Evolutionary conservation across 1,139 yeast genomes (phyloP), one percentile per base, ranked within the genome.

Genomic region (Blastobotrys proliferans): DNA sequence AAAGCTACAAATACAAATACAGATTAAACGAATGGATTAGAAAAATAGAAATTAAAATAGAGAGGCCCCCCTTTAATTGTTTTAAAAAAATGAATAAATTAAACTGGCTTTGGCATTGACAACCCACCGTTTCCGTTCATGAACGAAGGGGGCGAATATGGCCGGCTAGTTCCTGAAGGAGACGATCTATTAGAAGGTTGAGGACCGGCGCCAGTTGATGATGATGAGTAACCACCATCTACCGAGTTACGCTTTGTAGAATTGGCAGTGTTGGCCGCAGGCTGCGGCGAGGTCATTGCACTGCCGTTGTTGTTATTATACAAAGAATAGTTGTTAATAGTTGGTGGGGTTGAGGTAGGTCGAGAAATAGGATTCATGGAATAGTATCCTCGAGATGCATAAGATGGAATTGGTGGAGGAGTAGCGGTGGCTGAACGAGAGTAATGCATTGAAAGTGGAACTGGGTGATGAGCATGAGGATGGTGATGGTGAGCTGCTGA

Each of bases 301-400:
- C 32, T 6, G 13, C 11, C 27, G 19, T 33, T 36, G 4, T 14
- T 24, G 16, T 20, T 24, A n/a, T 26, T 25, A n/a, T 35, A 35
- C 37, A 30, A 34, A 3, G 43, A 32, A 36, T 41, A 35, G 31
- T 31, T 36, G 27, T 42, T 44, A n/a, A 45, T 27, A 3, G 36
- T 21, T 9, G 55, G 55, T 3, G 55, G 55, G 6, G 55, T 52
- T 5, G 54, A 51, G 3, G 53, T 51, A 9, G 55, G 54, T 22
- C 55, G 46, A 20, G 51, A 43, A 25, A 51, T 50, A 16, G 50
- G 34, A 24, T 33, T 19, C 3, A 36, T 8, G 5, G 22, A 27
- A 24, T 28, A 30, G 30, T 16, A 27, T 13, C 30, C 35, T 18
- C 14, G 27, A 18, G 27, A 32, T 14, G 40, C 13, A 17, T 35